Evolutionary conservation across 1,284 basidiomycete genomes (phyloP), one percentile per base, ranked within the genome.

Genomic region (Marasmius fiardii): DNA sequence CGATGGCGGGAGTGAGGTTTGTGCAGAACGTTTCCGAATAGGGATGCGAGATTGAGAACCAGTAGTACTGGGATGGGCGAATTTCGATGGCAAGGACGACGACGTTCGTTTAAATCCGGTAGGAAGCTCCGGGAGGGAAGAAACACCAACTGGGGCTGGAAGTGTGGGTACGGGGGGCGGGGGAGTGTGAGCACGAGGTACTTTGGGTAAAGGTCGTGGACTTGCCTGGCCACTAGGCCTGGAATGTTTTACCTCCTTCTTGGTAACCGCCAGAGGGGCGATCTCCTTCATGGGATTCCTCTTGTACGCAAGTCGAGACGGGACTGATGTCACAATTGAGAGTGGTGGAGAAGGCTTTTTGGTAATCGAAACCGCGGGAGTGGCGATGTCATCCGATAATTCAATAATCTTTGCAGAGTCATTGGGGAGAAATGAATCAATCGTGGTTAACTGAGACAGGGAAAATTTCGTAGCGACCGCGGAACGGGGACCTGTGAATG

Each of bases 131-230:
- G 39, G 16, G 14, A 41, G 11, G 20, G 39, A 16, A 16, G 39
- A 16, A n/a, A 41, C 20, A 16, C 11, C 7, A n/a, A n/a, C 16
- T 10, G 16, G n/a, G 3, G 39, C n/a, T 14, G 39, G 39, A 7
- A 41, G 39, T 14, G 39, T 7, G 7, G 39, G 39, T 41, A 41
- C 39, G 2, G 39, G n/a, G 33, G 55, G 39, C 7, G 55, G 55
- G 1, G 55, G 45, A 14, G 56, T 51, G 16, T 43, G 50, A 31
- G n/a, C 20, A 10, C 56, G 52, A 39, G 56, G 56, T 23, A 58
- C 33, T 45, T 50, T 54, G 24, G 56, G 56, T 26, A 58, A 37
- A 12, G 56, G 56, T 24, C 56, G 47, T 4, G 55, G 50, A n/a
- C 49, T 43, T 23, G 28, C 43, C 24, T 50, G 52, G 10, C 55